Conservation (phyloP, 2,329 filamentous ascomycete species). For the Clarireedia homoeocarpa region DNA sequence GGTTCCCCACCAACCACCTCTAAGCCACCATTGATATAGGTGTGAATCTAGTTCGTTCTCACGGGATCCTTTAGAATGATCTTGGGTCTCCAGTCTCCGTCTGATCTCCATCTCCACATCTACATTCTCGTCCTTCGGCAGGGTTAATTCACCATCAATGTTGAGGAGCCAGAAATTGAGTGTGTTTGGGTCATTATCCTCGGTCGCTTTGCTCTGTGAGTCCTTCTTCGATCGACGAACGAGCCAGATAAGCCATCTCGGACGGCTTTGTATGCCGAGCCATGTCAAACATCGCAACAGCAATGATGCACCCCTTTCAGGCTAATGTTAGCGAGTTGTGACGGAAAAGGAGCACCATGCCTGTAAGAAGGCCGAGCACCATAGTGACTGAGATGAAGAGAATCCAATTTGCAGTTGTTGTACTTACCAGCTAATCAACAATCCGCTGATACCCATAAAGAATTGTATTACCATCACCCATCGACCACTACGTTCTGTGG, state of each 20-base stretch:
- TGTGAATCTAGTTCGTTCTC: conserved; percentile 65
- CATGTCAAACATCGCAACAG: conserved; percentile 38
- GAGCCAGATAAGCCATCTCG: conserved; percentile 51
- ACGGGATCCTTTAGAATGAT: conserved; percentile 36
- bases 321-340: background rate
- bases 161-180: conserved; percentile 47
- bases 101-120: conserved; percentile 79
- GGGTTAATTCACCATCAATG: conserved; percentile 43
- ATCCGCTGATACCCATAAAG: conserved; percentile 62
- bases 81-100: conserved; percentile 43
- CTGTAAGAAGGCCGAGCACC: no score
- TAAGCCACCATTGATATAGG: conserved; percentile 78
- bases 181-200: conserved; percentile 25
- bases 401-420: background rate
- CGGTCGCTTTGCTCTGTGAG: conserved; percentile 10
- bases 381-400: no score
- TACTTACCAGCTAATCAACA: conserved; percentile 42
- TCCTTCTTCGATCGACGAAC: conserved; percentile 23
- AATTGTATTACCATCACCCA: conserved; percentile 74
- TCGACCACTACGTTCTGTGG: conserved; percentile 68
- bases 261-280: conserved; percentile 53
- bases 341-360: no score
- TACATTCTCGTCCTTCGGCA: conserved; percentile 55
- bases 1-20: conserved; percentile 77
- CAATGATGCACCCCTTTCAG: conserved; percentile 19